Evolutionary conservation across 2,329 filamentous ascomycete genomes (phyloP), one percentile per base, ranked within the genome.

Genomic region (Hypoxylon sp.): DNA sequence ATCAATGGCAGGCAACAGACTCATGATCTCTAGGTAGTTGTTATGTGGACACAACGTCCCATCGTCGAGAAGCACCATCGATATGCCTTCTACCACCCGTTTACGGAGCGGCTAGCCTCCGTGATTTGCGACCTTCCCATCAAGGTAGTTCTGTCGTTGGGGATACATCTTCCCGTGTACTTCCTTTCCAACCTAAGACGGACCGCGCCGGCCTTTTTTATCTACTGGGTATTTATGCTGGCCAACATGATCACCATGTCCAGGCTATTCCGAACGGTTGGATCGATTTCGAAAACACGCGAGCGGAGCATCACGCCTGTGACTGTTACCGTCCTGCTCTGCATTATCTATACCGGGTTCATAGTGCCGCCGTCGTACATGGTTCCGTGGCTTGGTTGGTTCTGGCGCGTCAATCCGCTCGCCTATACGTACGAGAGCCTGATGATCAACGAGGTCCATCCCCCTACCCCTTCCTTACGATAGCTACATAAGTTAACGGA

Each of bases 31-130:
- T 58, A 89, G 82, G 94, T 97, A 73, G 77, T 94, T 30, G 92
- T 90, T 0, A 84, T 97, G 6, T 97, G 94, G 76, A 87, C 91
- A 1, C 93, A 97, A 84, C 89, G 94, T 30, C 90, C 91, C 1
- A 97, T 97, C 70, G 92, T 97, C 57, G 93, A 97, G 75, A 97
- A 97, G 75, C 93, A 97, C 71, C 80, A 85, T 61, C 87, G 90
- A 56, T 97, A 96, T 74, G 93, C 93, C 15, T 84, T 97, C 19
- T 96, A 97, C 72, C 93, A 96, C 72, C 92, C 94, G 0, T 93
- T 90, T 11, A 89, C 92, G 13, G 93, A 97, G 82, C 90, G 92
- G 13, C 84, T 91, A 57, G 89, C 91, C 0, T 94, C 91, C 2
- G 94, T 96, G 88, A 78, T 97, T 32, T 90, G 87, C 65, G 94